phyloP scores from a whole-genome alignment of 495 filamentous ascomycete genomes.

The Lineolata rhizophorae region DNA sequence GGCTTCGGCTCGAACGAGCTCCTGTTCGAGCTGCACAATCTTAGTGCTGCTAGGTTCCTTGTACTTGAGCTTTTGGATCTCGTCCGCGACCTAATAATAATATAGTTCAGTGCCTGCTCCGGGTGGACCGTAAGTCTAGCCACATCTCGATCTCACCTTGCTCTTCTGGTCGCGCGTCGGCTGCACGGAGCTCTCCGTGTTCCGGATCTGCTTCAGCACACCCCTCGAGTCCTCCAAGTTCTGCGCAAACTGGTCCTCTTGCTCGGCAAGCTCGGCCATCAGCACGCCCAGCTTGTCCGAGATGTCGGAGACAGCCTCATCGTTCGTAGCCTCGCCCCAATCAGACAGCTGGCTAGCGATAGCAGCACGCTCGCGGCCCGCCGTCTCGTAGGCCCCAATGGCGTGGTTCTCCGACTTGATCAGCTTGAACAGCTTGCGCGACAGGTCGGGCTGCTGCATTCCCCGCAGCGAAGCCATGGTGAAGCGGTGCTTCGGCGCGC shows the following conservation, averaged over 20 bases:
- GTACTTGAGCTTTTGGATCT: slow-evolving; percentile 70
- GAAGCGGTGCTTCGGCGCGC: no score
- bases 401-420: slow-evolving; percentile 83
- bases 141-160: slow-evolving; percentile 22
- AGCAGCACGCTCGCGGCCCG: slow-evolving; percentile 55
- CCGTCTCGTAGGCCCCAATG: slow-evolving; percentile 61
- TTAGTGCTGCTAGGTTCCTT: slow-evolving; percentile 66
- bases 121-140: not conserved
- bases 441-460: slow-evolving; percentile 61
- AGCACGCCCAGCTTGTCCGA: slow-evolving; percentile 88
- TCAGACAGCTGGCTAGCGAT: slow-evolving; percentile 85
- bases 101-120: slow-evolving; percentile 1
- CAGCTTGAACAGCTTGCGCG: slow-evolving; percentile 62
- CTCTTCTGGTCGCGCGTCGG: slow-evolving; percentile 65
- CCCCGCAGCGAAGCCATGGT: slow-evolving; percentile 64
- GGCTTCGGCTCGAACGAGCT: slow-evolving; percentile 84
- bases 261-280: slow-evolving; percentile 73
- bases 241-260: slow-evolving; percentile 73
- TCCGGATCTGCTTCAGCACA: slow-evolving; percentile 71
- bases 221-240: slow-evolving; percentile 63
- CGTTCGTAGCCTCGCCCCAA: slow-evolving; percentile 78
- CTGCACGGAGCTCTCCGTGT: slow-evolving; percentile 84
- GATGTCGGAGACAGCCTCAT: slow-evolving; percentile 71
- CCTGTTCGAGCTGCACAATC: slow-evolving; percentile 72
- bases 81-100: slow-evolving; percentile 40